A percentile compares a stretch with the other conserved stretches of the same genome.
Conservation (phyloP, 1,284 basidiomycete species). For the Cutaneotrichosporon cavernicola region DNA sequence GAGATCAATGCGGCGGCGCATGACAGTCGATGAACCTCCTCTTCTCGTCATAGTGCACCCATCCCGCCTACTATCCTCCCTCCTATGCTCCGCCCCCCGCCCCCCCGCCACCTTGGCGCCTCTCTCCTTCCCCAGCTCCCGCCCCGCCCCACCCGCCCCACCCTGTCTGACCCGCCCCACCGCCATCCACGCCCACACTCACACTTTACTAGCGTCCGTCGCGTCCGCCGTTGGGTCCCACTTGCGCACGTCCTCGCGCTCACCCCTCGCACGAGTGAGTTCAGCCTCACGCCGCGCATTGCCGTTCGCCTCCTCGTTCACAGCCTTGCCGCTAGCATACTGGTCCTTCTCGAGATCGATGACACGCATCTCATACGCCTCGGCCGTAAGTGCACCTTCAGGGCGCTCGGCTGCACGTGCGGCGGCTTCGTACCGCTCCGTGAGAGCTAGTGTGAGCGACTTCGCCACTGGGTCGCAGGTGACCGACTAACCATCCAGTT, state of each 20-base stretch:
- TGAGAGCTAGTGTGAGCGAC: background rate
- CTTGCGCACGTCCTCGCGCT: slow-evolving; percentile 39
- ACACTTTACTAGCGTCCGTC: slow-evolving; percentile 39
- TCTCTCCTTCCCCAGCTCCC: no score
- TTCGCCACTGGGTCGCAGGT: background rate
- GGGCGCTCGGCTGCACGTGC: slow-evolving; percentile 42
- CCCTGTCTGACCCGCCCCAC: no score
- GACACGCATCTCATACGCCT: slow-evolving; percentile 41
- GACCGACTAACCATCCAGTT: slow-evolving; percentile 35
- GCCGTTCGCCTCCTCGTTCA: slow-evolving; percentile 43
- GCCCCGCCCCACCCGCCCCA: no score
- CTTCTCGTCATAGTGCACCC: no score
- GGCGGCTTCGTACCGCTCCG: slow-evolving; percentile 22
- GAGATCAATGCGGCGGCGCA: no score
- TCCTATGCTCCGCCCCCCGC: background rate
- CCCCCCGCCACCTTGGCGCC: background rate
- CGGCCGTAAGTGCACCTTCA: slow-evolving; percentile 33
- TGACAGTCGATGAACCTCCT: no score
- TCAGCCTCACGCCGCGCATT: slow-evolving; percentile 44
- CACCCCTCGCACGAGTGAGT: slow-evolving; percentile 32
- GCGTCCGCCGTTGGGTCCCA: slow-evolving; percentile 35
- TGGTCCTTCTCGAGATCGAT: slow-evolving; percentile 41
- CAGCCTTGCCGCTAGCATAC: slow-evolving; percentile 37
- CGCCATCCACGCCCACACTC: slow-evolving; percentile 18
- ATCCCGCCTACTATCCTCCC: no score